Base-by-base conservation (phyloP, 768 basidiomycete genomes). In the Russula earlei region DNA sequence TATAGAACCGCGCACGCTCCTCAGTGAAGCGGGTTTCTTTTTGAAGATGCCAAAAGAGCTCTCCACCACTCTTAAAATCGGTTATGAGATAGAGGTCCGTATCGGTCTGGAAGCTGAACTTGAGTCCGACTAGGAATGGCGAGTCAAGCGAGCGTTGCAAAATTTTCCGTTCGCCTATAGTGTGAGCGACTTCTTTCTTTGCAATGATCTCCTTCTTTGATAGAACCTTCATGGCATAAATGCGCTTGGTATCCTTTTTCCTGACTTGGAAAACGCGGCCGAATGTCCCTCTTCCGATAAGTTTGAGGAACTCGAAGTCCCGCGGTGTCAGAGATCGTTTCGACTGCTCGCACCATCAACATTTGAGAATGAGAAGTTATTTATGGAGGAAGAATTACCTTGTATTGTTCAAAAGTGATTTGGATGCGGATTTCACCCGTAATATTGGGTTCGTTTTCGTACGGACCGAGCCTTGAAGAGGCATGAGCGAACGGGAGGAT, bases 181-280 rank as follows among this genome's bases (percentile, higher is more conserved):
- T 99, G 70, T 99, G 96, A 9, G 95, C 95, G 43, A 99, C 92
- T 70, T 99, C 96, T 72, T 98, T 98, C 78, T 97, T 98, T 24
- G 91, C 94, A 52, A 98, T 83, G 64, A 99, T 98, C 72, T 99
- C 96, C 76, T 91, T 94, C 75, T 99, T 99, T 31, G 91, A 94
- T 37, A 99, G 79, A 54, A 98, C 91, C 67, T 99, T 99, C 95
- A 99, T 98, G 49, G 96, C 96, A 74, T 97, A 99, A 72, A 99
- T 98, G 44, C 96, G 89, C 70, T 91, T 89, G 40, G 96, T 99
- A 74, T 99, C 94, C 69, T 78, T 84, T 74, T 99, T 99, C 59
- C 96, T 90, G 47, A 99, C 96, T 71, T 99, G 96, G 77, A 97
- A 98, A 19, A 99, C 96, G 52, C 92, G 89, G 46, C 94, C 96